Conservation (phyloP, 441 rosid species). For the Populus hybrid region DNA sequence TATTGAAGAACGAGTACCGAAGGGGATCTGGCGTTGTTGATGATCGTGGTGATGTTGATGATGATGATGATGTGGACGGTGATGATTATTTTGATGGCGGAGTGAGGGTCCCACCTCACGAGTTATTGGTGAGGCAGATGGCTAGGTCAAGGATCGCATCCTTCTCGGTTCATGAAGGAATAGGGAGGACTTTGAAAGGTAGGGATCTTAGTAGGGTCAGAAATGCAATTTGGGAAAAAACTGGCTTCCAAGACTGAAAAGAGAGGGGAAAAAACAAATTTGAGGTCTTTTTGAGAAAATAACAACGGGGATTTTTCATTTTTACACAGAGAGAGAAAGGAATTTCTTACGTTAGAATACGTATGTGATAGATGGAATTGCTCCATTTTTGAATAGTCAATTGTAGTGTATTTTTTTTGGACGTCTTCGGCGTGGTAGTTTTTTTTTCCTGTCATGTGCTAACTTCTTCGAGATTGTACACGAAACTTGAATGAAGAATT, state of each 20-base stretch:
- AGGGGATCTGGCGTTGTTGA: constrained; percentile 37
- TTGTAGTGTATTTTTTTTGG: neutral
- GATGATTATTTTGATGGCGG: constrained; percentile 46
- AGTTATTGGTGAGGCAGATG: constrained; percentile 53
- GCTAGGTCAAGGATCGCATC: constrained; percentile 48
- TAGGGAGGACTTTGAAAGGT: constrained; percentile 81
- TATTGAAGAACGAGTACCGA: constrained; percentile 62
- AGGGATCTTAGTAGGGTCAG: constrained; percentile 75
- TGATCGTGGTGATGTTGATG: constrained; percentile 39
- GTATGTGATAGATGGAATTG: neutral
- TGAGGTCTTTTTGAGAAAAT: constrained; percentile 15
- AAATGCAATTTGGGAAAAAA: constrained; percentile 81
- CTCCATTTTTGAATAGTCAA: neutral
- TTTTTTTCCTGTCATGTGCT: constrained; percentile 17
- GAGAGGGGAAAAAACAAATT: neutral
- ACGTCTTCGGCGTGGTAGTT: constrained; percentile 13
- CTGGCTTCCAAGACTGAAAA: constrained; percentile 69
- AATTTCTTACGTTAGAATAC: neutral
- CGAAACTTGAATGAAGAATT: constrained; percentile 17
- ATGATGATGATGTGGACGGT: constrained; percentile 45
- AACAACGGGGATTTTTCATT: neutral
- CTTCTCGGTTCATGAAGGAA: constrained; percentile 64
- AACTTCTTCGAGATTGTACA: constrained; percentile 16
- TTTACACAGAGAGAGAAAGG: neutral
- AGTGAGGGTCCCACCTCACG: constrained; percentile 80